Conservation (phyloP, 169 alveolate genomes). For the Eimeria sp. region DNA sequence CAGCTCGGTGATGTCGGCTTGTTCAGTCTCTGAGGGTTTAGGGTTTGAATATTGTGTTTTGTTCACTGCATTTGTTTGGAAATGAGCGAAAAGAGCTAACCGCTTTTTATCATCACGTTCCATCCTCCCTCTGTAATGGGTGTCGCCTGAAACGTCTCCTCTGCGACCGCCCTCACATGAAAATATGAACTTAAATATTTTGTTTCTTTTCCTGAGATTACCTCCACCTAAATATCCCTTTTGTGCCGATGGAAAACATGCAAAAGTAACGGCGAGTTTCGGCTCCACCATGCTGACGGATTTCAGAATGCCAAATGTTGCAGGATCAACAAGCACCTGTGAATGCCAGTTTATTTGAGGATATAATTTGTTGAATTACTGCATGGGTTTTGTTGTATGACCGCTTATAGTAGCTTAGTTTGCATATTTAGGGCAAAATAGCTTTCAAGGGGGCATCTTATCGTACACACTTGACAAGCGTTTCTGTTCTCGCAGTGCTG, state of each 20-base stretch:
- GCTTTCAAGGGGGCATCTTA: not conserved
- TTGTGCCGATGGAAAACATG: slow-evolving; percentile 9
- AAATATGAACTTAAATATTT: too few relatives aligned
- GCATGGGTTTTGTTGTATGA: not conserved
- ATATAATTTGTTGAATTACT: not conserved
- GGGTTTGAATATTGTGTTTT: not conserved
- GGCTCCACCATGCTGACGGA: slow-evolving; percentile 41
- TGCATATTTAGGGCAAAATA: not conserved
- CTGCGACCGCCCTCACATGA: not conserved
- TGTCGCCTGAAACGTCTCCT: slow-evolving; percentile 4
- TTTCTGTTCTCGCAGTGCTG: slow-evolving; percentile 56
- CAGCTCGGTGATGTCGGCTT: slow-evolving; percentile 34
- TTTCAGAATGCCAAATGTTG: slow-evolving; percentile 38
- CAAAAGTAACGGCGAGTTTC: slow-evolving; percentile 29
- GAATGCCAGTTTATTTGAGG: not conserved
- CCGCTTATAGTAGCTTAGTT: not conserved
- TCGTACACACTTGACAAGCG: slow-evolving; percentile 8
- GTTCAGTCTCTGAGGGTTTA: not conserved
- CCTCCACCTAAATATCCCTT: not conserved
- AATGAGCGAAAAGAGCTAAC: not conserved
- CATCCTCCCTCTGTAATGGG: slow-evolving; percentile 33
- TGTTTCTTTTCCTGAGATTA: not conserved
- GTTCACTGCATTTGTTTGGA: not conserved
- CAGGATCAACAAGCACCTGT: slow-evolving; percentile 42
- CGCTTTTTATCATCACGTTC: slow-evolving; percentile 36